A percentile compares a stretch with the other conserved stretches of the same genome.
Evolutionary conservation across 805 yeast genomes (phyloP).

Genomic region (Lipomyces lipofer): DNA sequence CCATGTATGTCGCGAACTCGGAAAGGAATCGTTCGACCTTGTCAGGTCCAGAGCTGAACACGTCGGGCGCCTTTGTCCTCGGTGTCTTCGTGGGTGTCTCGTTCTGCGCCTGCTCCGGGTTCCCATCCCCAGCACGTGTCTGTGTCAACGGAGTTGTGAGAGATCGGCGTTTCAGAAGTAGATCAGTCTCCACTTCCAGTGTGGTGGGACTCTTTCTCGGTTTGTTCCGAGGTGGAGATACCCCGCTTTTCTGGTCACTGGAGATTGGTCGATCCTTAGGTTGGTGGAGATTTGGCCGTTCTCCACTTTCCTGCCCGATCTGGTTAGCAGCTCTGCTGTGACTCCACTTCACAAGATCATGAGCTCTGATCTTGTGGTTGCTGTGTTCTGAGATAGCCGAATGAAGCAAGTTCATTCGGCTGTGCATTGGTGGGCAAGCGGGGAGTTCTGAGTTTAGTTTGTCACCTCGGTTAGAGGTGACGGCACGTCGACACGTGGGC

Average conservation of each 20-base stretch:
- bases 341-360: neutral
- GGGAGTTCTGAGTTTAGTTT: neutral
- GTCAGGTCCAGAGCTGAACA: no score
- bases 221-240: neutral
- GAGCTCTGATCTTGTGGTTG: neutral
- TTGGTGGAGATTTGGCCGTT: neutral
- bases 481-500: no score
- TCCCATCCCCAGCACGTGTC: no score
- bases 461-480: neutral
- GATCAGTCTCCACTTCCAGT: conserved; percentile 1
- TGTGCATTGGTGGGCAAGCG: neutral
- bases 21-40: no score
- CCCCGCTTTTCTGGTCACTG: neutral
- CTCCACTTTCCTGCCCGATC: neutral
- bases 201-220: neutral
- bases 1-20: no score
- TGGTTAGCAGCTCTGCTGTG: neutral
- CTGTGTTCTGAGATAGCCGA: neutral
- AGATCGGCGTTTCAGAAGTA: neutral
- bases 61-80: no score
- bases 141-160: neutral
- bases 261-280: neutral
- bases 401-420: neutral
- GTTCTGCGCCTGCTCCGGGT: no score
- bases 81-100: no score